Percentiles rank a stretch among this genome's conserved stretches.
These are phyloP conservation scores for Cyclotella distinguenda DNA, from an alignment of 108 stramenopile genomes.

Conservation along the genomic window DNA sequence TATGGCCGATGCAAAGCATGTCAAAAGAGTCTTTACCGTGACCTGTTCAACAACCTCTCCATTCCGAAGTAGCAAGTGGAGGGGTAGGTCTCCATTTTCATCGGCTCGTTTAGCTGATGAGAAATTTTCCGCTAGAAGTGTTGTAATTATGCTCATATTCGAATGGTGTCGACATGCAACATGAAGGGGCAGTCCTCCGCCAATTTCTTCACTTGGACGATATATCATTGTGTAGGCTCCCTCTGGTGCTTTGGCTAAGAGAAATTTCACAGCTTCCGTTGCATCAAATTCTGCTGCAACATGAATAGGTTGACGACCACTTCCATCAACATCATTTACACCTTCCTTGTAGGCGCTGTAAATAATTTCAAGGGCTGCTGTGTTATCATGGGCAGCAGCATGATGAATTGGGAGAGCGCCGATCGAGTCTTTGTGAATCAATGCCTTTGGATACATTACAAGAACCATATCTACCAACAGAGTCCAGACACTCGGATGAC, in stretches of 20 bases:
- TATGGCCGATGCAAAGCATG: slow-evolving; percentile 42
- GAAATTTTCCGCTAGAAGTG: slow-evolving; percentile 40
- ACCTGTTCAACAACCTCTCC: slow-evolving; percentile 33
- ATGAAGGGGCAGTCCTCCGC: slow-evolving; percentile 49
- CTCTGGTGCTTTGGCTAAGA: slow-evolving; percentile 36
- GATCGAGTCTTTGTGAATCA: slow-evolving; percentile 81
- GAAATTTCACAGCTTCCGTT: slow-evolving; percentile 36
- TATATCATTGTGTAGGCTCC: slow-evolving; percentile 49
- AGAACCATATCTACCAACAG: slow-evolving; percentile 79
- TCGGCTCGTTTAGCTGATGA: slow-evolving; percentile 42
- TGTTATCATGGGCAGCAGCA: slow-evolving; percentile 70
- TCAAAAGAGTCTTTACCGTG: slow-evolving; percentile 45
- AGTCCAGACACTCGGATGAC: slow-evolving; percentile 72
- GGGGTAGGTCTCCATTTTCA: slow-evolving; percentile 48
- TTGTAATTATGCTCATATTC: slow-evolving; percentile 36
- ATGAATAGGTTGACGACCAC: slow-evolving; percentile 87
- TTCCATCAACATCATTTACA: slow-evolving; percentile 67
- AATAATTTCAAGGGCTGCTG: slow-evolving; percentile 66
- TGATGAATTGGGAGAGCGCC: slow-evolving; percentile 84
- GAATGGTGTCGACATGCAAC: slow-evolving; percentile 42
- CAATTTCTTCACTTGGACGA: slow-evolving; percentile 38
- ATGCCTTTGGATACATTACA: slow-evolving; percentile 78
- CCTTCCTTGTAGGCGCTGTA: slow-evolving; percentile 71
- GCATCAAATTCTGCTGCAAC: slow-evolving; percentile 80
- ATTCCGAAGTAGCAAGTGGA: slow-evolving; percentile 45